Evolutionary conservation across 1,284 basidiomycete species (phyloP), one percentile per base, ranked within the genome.

Genomic region (Lentinus polychrous): DNA sequence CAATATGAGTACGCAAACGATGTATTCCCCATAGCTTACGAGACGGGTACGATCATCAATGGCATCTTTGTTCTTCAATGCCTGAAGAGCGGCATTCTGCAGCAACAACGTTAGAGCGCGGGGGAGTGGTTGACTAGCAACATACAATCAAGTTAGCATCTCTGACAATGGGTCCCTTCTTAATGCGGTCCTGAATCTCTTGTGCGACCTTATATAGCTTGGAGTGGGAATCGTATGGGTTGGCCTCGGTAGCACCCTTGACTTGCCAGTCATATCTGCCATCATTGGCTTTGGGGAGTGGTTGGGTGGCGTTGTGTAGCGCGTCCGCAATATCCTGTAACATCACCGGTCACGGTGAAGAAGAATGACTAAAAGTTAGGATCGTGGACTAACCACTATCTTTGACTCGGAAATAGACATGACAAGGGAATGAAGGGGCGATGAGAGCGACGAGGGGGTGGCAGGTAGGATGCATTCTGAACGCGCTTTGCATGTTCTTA

Each of bases 11-110:
- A 36, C 32, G 43, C 22, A 24, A 10, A 20, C 44, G 22, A 24
- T 11, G 17, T 45, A 27, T 27, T n/a, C 27, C 10, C 10, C 18
- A 43, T 36, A 49, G n/a, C 67, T 41, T 46, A 75, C 77, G 46
- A 79, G 53, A 56, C 73, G 66, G 60, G 75, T 73, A 45, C 86
- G 71, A 57, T 89, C 86, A 64, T 89, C 81, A 34, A 87, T 62
- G 1, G 66, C 67, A 36, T 67, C 69, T 7, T 67, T 54, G 55
- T 79, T 67, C 49, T 59, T 59, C 4, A 78, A 37, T 7, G 75
- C 75, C 57, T 88, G 73, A n/a, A 66, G 42, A 40, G 75, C 69
- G 6, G 76, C 76, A 42, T 20, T 37, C 36, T 32, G 14, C 15
- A 24, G 24, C 40, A 20, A 27, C 14, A 3, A 43, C 6, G 22